Percentiles rank a stretch among this genome's conserved stretches.
Evolutionary conservation across 1,284 basidiomycete genomes (phyloP).

Genomic region (Stereum hirsutum): DNA sequence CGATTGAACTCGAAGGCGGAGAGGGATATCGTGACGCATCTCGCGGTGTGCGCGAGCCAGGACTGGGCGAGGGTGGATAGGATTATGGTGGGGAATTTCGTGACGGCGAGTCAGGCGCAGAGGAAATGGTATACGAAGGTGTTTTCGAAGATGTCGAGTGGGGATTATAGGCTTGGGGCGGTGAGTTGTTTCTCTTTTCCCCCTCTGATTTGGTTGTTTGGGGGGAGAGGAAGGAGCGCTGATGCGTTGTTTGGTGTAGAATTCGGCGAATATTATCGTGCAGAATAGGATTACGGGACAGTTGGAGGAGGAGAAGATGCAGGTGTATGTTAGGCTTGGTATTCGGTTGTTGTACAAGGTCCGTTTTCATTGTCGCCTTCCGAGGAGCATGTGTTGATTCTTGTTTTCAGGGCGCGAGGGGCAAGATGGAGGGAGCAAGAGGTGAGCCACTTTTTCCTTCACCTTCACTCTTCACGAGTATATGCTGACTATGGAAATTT

Average conservation of each 20-base stretch:
- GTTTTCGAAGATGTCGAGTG: slow-evolving; percentile 75
- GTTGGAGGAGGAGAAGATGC: slow-evolving; percentile 97
- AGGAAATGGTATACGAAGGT: slow-evolving; percentile 95
- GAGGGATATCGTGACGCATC: slow-evolving; percentile 87
- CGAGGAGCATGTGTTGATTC: neutral
- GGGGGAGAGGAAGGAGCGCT: neutral
- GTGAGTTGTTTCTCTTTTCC: slow-evolving; percentile 32
- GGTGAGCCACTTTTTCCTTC: slow-evolving; percentile 35
- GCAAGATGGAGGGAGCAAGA: slow-evolving; percentile 85
- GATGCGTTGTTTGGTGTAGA: slow-evolving; percentile 31
- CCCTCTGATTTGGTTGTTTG: neutral
- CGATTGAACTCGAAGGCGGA: slow-evolving; percentile 81
- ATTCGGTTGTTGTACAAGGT: slow-evolving; percentile 90
- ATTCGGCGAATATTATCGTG: slow-evolving; percentile 94
- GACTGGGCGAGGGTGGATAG: slow-evolving; percentile 88
- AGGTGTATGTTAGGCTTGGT: slow-evolving; percentile 89
- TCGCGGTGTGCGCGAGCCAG: slow-evolving; percentile 88
- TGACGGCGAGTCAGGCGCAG: slow-evolving; percentile 93
- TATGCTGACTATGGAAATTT: too few species aligned
- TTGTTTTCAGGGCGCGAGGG: slow-evolving; percentile 58
- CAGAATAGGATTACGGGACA: slow-evolving; percentile 89
- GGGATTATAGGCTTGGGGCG: slow-evolving; percentile 86
- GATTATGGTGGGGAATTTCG: slow-evolving; percentile 92
- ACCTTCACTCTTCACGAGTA: neutral
- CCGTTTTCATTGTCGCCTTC: neutral